Conservation (phyloP, 441 rosid genomes). For the Corymbia calophylla region DNA sequence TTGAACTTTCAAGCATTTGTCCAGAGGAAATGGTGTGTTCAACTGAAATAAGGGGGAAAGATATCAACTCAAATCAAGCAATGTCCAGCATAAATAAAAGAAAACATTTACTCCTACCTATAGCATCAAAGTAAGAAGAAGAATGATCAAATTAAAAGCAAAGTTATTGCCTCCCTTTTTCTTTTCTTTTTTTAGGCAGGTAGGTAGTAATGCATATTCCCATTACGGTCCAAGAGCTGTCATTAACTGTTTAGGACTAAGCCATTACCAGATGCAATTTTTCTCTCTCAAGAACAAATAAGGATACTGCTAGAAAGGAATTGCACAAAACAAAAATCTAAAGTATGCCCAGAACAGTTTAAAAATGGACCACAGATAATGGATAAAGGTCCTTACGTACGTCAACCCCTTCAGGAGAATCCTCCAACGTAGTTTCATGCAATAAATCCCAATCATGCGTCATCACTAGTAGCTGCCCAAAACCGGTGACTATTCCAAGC, state of each 20-base stretch:
- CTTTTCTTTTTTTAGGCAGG: neutral
- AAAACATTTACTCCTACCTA: neutral
- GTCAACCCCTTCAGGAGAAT: constrained; percentile 54
- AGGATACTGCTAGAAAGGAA: neutral
- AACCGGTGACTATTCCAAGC: constrained; percentile 55
- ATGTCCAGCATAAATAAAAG: neutral
- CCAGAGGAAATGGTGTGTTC: constrained; percentile 24
- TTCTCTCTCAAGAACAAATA: neutral
- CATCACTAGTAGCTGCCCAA: constrained; percentile 78
- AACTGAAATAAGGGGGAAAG: constrained; percentile 27
- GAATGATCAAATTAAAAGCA: neutral
- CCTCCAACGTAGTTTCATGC: constrained; percentile 63
- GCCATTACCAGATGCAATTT: neutral
- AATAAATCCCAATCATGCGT: constrained; percentile 94
- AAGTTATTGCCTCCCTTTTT: neutral
- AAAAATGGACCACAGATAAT: neutral
- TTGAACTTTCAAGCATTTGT: constrained; percentile 27
- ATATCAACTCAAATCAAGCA: neutral
- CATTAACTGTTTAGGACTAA: neutral
- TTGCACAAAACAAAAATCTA: neutral
- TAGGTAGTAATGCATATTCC: neutral
- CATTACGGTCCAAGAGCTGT: neutral
- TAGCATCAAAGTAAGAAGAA: neutral
- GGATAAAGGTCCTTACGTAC: constrained; percentile 70
- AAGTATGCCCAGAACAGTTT: neutral